Evolutionary conservation across 345 rosid genomes (phyloP).

Genomic region (Aquilaria malaccensis): DNA sequence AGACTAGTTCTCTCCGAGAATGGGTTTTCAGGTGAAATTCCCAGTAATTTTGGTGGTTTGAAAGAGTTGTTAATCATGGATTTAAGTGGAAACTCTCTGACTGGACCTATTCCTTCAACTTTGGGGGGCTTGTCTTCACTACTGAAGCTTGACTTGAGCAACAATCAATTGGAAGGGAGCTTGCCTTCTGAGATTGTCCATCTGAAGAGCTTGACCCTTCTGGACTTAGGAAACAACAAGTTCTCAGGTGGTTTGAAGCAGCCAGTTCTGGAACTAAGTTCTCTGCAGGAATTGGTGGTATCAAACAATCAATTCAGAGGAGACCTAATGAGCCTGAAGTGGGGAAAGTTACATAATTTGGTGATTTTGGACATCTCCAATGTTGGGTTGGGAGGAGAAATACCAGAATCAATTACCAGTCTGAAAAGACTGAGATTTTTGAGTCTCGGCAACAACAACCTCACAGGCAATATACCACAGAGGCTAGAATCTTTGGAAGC

Average conservation of each 20-base stretch:
- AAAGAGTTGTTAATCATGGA: not conserved
- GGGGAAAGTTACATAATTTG: constrained; percentile 50
- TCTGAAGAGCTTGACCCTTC: constrained; percentile 56
- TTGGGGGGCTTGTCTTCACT: constrained; percentile 50
- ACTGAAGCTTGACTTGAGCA: constrained; percentile 76
- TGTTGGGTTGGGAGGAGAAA: constrained; percentile 40
- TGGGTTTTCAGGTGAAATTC: not conserved
- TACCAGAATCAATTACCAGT: constrained; percentile 47
- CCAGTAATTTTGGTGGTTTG: not conserved
- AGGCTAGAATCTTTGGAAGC: constrained; percentile 55
- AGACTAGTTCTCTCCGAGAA: not conserved
- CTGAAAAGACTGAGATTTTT: constrained; percentile 67
- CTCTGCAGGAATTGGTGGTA: constrained; percentile 53
- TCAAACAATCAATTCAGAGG: constrained; percentile 58
- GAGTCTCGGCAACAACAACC: constrained; percentile 61
- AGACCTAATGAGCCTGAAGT: constrained; percentile 35
- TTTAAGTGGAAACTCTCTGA: not conserved
- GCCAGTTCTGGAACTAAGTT: constrained; percentile 48
- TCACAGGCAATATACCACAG: constrained; percentile 43
- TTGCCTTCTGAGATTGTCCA: constrained; percentile 44
- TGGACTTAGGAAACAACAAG: constrained; percentile 68
- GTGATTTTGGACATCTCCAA: constrained; percentile 57
- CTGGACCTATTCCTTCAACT: constrained; percentile 4
- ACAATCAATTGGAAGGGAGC: constrained; percentile 47
- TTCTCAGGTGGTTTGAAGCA: constrained; percentile 58